Conservation (phyloP, 1,284 basidiomycete genomes). For the Cryptococcus deneoformans region DNA sequence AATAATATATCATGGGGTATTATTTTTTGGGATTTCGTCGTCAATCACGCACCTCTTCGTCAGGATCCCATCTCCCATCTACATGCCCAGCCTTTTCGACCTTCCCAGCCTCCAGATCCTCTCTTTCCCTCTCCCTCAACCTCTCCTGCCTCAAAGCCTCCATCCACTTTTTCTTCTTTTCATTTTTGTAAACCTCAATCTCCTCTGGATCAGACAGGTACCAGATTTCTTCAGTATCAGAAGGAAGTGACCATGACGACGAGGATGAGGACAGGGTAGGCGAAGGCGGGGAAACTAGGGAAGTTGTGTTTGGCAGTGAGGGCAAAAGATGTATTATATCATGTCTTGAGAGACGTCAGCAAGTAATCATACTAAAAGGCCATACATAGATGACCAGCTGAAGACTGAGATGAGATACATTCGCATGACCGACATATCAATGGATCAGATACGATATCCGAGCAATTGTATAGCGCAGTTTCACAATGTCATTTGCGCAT, state of each 20-base stretch:
- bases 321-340: constrained; percentile 72
- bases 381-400: too few species aligned
- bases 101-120: constrained; percentile 13
- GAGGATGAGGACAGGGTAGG: constrained; percentile 10
- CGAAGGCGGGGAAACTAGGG: constrained; percentile 3
- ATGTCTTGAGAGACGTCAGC: constrained; percentile 55
- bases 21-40: background rate
- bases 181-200: constrained; percentile 59
- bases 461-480: too few species aligned
- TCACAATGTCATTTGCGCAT: too few species aligned
- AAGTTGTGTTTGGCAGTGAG: constrained; percentile 22
- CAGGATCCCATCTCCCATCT: constrained; percentile 52
- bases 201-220: constrained; percentile 66
- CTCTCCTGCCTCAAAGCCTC: constrained; percentile 63
- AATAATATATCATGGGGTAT: background rate
- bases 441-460: too few species aligned
- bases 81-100: constrained; percentile 22
- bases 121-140: constrained; percentile 52
- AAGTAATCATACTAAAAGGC: too few species aligned
- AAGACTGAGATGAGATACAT: too few species aligned
- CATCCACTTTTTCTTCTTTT: constrained; percentile 63
- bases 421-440: too few species aligned
- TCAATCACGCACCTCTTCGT: constrained; percentile 61
- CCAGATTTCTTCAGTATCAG: constrained; percentile 76
- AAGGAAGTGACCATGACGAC: constrained; percentile 56